A percentile compares a stretch with the other conserved stretches of the same genome.
Evolutionary conservation across 192 early-diverging fungal species (phyloP).

Genomic region (Entophlyctis luteolus): DNA sequence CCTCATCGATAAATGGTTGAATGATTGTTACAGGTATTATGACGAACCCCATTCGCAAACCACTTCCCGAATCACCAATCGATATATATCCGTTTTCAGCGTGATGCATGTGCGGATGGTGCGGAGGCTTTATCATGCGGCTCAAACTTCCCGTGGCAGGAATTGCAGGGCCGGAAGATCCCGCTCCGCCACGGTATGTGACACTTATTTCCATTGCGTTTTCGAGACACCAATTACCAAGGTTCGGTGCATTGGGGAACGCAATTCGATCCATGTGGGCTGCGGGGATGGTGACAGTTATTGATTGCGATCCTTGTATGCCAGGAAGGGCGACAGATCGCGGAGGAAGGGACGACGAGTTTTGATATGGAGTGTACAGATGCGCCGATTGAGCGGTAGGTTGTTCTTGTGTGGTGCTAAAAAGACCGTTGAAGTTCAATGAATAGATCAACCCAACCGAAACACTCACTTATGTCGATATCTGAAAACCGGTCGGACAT

Average conservation of each 20-base stretch:
- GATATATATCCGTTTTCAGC: neutral
- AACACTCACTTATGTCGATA: slow-evolving; percentile 1
- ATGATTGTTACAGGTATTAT: neutral
- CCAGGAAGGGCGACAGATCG: neutral
- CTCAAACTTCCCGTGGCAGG: neutral
- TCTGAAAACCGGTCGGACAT: slow-evolving; percentile 2
- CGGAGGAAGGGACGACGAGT: neutral
- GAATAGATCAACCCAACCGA: too few relatives aligned
- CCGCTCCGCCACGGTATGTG: neutral
- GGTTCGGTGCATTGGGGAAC: slow-evolving; percentile 10
- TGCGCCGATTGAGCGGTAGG: neutral
- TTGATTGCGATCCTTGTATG: neutral
- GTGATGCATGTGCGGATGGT: neutral
- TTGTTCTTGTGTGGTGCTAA: neutral
- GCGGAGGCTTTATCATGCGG: slow-evolving; percentile 1
- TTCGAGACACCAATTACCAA: slow-evolving; percentile 18
- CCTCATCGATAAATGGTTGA: neutral
- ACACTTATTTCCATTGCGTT: neutral
- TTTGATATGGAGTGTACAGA: slow-evolving; percentile 15
- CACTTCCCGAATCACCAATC: neutral
- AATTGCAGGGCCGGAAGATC: too few relatives aligned
- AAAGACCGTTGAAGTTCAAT: neutral
- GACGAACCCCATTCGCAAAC: neutral
- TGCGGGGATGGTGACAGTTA: neutral
- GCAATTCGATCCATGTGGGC: neutral